phyloP scores from a whole-genome alignment of 441 rosid species.

The Erysimum pusillum region DNA sequence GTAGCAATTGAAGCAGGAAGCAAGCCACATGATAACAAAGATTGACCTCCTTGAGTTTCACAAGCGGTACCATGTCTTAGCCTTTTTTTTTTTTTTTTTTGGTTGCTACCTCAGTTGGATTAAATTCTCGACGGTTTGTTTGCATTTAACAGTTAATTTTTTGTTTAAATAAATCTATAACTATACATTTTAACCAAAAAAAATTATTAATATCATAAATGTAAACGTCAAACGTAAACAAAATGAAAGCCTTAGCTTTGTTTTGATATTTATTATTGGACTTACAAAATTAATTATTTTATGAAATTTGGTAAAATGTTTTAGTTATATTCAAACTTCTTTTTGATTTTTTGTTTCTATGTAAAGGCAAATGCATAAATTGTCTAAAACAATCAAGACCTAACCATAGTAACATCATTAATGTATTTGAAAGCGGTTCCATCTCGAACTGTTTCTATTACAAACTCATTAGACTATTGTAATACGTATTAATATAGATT shows the following conservation, averaged over 20 bases:
- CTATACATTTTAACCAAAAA: too few relatives aligned
- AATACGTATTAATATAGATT: not conserved
- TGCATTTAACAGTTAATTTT: not conserved
- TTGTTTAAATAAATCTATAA: too few relatives aligned
- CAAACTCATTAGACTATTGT: not conserved
- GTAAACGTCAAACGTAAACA: not conserved
- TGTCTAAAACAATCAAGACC: not conserved
- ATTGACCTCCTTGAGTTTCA: constrained; percentile 64
- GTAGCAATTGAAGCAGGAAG: constrained; percentile 65
- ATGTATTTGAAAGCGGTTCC: not conserved
- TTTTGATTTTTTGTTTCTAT: not conserved
- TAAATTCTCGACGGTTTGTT: not conserved
- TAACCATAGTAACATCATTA: not conserved
- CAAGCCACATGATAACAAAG: constrained; percentile 54
- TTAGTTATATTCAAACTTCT: not conserved
- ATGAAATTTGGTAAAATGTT: not conserved
- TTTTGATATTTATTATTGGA: too few relatives aligned
- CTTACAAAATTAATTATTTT: not conserved
- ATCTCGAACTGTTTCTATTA: not conserved
- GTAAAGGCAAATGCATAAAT: not conserved
- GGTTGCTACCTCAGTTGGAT: not conserved
- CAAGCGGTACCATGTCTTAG: constrained; percentile 51
- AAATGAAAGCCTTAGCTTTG: not conserved
- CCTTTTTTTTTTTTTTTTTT: constrained; percentile 3
- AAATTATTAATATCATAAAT: not conserved